Evolutionary conservation across 352 stramenopile genomes (phyloP), one percentile per base, ranked within the genome.

Genomic region (Phytophthora cryptogea): DNA sequence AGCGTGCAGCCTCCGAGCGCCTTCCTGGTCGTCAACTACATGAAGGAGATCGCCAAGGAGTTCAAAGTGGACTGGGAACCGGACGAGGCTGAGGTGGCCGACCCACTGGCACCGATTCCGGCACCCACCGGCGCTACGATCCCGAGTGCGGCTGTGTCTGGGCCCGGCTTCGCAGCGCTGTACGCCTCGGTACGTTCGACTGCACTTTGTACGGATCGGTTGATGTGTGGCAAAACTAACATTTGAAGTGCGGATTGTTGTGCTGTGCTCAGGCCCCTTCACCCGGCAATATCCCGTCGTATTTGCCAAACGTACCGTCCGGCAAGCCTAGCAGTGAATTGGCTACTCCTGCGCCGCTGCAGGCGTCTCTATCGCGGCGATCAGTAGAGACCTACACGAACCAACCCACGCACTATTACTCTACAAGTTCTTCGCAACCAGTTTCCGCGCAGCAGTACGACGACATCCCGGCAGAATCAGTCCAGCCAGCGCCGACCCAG

Each of bases 1-100:
- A 97, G 89, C 16, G 90, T 98, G 10, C 58, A 92, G 71, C 96
- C 95, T n/a, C 96, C 96, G 1, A 96, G 89, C 42, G 94, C 93
- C 6, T 98, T 96, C 51, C 60, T 98, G 8, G 95, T 98, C 16
- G 87, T 98, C 27, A 97, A 95, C 20, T 98, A 98, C 79, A 89
- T 99, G 77, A 97, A 98, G 43, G 90, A 96, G 62, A 98, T 98
- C 68, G 92, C 92, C 6, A 96, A 98, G 55, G 87, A 98, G 63
- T 97, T 96, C 66, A 89, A 97, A 10, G 89, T 99, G n/a, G 70
- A 96, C 42, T 99, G 95, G 92, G 91, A 95, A 28, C 91, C 91
- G 4, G 76, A 90, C 13, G 83, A 96, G 61, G 54, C 68, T 0
- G 70, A 76, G 49, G 86, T 97, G 58, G 61, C 76, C 5, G 84